Evolutionary conservation across 805 yeast genomes (phyloP), one percentile per base, ranked within the genome.

Genomic region (Metschnikowia anglica): DNA sequence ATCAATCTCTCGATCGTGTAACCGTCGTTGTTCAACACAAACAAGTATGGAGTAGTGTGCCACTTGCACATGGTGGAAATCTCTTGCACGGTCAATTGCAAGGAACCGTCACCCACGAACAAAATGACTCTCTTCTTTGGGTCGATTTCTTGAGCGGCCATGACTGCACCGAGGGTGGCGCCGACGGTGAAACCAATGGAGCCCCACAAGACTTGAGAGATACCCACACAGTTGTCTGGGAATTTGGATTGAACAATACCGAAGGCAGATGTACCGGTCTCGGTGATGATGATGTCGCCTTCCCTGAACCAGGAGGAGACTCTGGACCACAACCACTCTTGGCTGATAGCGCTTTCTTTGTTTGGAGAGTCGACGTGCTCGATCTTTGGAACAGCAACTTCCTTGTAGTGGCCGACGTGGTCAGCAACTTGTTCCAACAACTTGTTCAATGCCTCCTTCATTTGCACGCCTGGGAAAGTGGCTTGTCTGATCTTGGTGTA

Each of bases 401-500:
- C 81, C 32, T 54, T 51, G 70, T 78, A 79, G 50, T 63, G 56
- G 49, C 68, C 52, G 44, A 66, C 68, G 45, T 62, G 72, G 10
- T 59, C 59, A 32, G 58, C 64, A 50, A 72, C 63, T 45, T 79
- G 66, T 21, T 30, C 38, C 52, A 62, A 52, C 45, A 65, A 59
- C 16, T 47, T 49, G 34, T 55, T 49, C 43, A 66, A 58, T 10
- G 56, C 63, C 56, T 66, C 69, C 63, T 81, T 77, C 87, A 83
- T 83, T 66, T 81, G 83, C 47, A 83, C 79, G 58, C 83, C 84
- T 51, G 83, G 83, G 77, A 78, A 83, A 28, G 79, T 74, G 45
- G 88, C 89, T 56, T 71, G 77, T 62, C 74, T 79, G 62, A 83
- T 79, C 69, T 82, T 82, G 61, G 81, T 79, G 71, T 80, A 74